Conservation (phyloP, 1,139 yeast genomes). For the Barnettozyma hawaiiensis region DNA sequence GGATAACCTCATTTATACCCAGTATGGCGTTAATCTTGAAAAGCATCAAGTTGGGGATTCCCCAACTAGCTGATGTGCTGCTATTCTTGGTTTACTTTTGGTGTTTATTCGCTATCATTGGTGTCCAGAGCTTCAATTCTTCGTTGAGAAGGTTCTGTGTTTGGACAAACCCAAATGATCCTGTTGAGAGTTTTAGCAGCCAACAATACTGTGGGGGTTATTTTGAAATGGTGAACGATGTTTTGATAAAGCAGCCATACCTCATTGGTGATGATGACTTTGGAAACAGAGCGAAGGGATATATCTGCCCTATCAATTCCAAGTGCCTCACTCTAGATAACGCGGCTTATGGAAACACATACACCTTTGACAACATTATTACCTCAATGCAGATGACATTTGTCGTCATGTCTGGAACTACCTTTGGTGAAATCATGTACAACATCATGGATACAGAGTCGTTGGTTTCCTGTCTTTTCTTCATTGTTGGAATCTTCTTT, state of each 20-base stretch:
- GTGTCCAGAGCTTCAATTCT: conserved; percentile 83
- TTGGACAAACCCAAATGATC: conserved; percentile 73
- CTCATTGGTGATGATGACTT: conserved; percentile 40
- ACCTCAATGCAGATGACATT: conserved; percentile 81
- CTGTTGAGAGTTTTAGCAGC: conserved; percentile 53
- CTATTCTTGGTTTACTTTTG: conserved; percentile 77
- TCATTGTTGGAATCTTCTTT: conserved; percentile 66
- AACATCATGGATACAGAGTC: conserved; percentile 79
- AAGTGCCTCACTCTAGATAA: conserved; percentile 63
- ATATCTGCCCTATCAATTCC: conserved; percentile 72
- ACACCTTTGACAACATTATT: conserved; percentile 78
- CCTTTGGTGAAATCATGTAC: conserved; percentile 89
- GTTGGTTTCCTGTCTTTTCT: conserved; percentile 71
- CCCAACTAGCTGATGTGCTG: conserved; percentile 73
- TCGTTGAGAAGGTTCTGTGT: conserved; percentile 83
- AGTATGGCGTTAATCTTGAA: conserved; percentile 72
- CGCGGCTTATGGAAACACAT: conserved; percentile 67
- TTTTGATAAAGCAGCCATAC: conserved; percentile 47
- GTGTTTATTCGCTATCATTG: conserved; percentile 77
- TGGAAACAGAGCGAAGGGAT: conserved; percentile 60
- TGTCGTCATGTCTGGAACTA: conserved; percentile 84
- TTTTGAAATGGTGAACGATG: conserved; percentile 35
- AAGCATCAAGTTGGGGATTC: conserved; percentile 68
- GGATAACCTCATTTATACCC: conserved; percentile 66
- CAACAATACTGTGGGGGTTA: conserved; percentile 81